Evolutionary conservation across 192 early-diverging fungal species (phyloP).

Genomic region (Coemansia sp.): DNA sequence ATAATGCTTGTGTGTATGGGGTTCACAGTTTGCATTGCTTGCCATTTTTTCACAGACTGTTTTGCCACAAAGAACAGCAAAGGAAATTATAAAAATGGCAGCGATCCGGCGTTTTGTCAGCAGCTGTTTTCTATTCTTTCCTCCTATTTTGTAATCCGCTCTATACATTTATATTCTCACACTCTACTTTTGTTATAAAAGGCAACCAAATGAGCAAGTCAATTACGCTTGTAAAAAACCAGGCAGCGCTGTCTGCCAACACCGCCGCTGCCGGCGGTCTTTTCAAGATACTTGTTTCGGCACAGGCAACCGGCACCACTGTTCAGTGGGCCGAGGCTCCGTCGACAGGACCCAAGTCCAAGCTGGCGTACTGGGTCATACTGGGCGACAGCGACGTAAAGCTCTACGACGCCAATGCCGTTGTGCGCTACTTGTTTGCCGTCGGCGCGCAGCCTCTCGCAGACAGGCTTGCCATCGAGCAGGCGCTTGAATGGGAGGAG

Average conservation of each 20-base stretch:
- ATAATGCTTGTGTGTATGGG: too few species aligned
- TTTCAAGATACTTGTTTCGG: slow-evolving; percentile 45
- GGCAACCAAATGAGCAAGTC: neutral
- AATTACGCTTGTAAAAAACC: slow-evolving; percentile 31
- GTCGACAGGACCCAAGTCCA: slow-evolving; percentile 22
- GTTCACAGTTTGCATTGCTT: too few species aligned
- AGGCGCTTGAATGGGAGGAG: slow-evolving; percentile 50
- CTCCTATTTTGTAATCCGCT: neutral
- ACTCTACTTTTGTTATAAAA: neutral
- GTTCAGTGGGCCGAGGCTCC: slow-evolving; percentile 19
- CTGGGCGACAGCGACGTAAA: slow-evolving; percentile 15
- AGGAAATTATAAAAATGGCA: too few species aligned
- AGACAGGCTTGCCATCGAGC: slow-evolving; percentile 33
- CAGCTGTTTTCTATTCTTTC: too few species aligned
- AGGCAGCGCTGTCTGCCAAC: slow-evolving; percentile 33
- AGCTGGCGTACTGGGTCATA: slow-evolving; percentile 32
- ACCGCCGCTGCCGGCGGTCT: slow-evolving; percentile 45
- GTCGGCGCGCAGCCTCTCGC: slow-evolving; percentile 15
- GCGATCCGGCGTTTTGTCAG: too few species aligned
- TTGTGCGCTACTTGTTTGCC: slow-evolving; percentile 39
- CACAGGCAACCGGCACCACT: slow-evolving; percentile 20
- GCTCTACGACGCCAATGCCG: slow-evolving; percentile 49
- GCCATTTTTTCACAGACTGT: too few species aligned
- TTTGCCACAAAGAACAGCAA: too few species aligned
- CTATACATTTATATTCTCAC: neutral